Percentiles rank a stretch among this genome's conserved stretches.
Evolutionary conservation across 2,329 filamentous ascomycete genomes (phyloP).

Genomic region (Colletotrichum sp.): DNA sequence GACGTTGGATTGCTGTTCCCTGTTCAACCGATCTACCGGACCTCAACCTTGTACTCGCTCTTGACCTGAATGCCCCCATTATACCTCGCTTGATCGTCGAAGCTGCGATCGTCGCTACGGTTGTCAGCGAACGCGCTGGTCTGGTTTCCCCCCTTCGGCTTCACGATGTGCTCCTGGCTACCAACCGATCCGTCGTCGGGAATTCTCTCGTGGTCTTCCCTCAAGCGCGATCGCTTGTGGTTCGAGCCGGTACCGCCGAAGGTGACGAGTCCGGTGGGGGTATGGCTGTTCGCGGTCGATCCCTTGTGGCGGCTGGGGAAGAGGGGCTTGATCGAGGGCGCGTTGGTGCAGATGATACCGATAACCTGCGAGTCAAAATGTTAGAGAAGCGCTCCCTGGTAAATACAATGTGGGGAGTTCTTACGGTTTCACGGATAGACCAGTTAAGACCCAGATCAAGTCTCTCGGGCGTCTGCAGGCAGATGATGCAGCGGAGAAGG

Average conservation of each 20-base stretch:
- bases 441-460: conserved; percentile 15
- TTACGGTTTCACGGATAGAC: conserved; percentile 21
- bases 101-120: not conserved
- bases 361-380: not conserved
- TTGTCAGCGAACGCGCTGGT: conserved; percentile 3
- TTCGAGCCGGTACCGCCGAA: conserved; percentile 6
- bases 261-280: conserved; percentile 4
- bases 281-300: not conserved
- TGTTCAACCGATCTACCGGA: not conserved
- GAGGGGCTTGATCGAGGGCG: conserved; percentile 11
- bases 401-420: not conserved
- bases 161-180: conserved; percentile 14
- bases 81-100: not conserved
- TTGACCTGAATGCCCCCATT: conserved; percentile 4
- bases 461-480: conserved; percentile 7
- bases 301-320: conserved; percentile 4
- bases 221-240: not conserved
- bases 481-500: conserved; percentile 19
- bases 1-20: not conserved
- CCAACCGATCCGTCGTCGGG: conserved; percentile 2
- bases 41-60: conserved; percentile 11
- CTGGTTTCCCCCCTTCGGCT: not conserved
- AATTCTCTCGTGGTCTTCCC: not conserved
- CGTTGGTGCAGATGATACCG: conserved; percentile 16
- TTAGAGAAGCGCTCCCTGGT: not conserved